A percentile compares a stretch with the other conserved stretches of the same genome.
phyloP scores from a whole-genome alignment of 192 early-diverging fungal species.

The Jimgerdemannia lactiflua region DNA sequence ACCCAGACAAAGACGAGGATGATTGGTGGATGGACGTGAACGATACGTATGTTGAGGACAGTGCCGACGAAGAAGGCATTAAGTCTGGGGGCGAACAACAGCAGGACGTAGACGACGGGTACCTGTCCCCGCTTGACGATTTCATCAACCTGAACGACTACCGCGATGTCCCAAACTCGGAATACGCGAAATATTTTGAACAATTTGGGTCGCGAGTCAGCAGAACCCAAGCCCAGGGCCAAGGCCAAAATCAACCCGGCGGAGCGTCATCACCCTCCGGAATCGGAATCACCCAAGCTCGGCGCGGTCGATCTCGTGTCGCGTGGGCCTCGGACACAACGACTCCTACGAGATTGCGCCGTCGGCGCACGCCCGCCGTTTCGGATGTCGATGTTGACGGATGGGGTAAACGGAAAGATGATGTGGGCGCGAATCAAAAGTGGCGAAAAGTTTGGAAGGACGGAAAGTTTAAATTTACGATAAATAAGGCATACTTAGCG shows the following conservation, averaged over 20 bases:
- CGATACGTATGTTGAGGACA: neutral
- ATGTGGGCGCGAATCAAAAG: neutral
- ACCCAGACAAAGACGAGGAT: neutral
- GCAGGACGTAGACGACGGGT: constrained; percentile 1
- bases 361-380: neutral
- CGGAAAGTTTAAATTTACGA: neutral
- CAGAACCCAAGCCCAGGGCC: too few relatives aligned
- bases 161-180: constrained; percentile 16
- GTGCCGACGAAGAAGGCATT: neutral
- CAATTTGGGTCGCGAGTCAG: constrained; percentile 15
- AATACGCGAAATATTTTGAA: constrained; percentile 30
- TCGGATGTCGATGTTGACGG: neutral
- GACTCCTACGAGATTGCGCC: neutral
- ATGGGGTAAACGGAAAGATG: neutral
- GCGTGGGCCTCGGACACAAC: neutral
- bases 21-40: neutral
- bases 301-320: neutral
- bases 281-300: neutral
- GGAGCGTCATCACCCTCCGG: neutral
- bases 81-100: neutral
- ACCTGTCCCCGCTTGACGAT: constrained; percentile 20
- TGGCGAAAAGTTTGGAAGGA: neutral
- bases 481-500: neutral
- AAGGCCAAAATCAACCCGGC: too few relatives aligned
- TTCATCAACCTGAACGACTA: constrained; percentile 24